These are phyloP conservation scores for Sporothrix protearum DNA, from an alignment of 2,329 filamentous ascomycete genomes.

Conservation along the genomic window DNA sequence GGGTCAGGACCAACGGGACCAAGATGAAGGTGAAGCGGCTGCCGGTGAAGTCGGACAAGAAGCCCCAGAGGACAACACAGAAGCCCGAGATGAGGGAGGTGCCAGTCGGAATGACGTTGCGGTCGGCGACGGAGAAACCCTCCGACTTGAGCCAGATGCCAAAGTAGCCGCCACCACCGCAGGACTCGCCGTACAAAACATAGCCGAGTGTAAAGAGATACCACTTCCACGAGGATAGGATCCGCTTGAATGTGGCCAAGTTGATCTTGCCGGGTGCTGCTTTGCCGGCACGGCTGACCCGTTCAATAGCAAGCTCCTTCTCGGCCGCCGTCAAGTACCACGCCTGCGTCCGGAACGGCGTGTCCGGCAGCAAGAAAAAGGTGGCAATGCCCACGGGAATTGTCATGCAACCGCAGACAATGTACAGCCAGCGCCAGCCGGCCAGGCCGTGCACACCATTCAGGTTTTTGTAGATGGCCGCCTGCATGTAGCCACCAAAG, in stretches of 20 bases:
- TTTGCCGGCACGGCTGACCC: constrained; percentile 44
- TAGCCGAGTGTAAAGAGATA: constrained; percentile 10
- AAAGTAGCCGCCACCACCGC: constrained; percentile 31
- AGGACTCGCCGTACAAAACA: constrained; percentile 33
- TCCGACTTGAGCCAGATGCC: constrained; percentile 32
- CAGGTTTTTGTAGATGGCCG: constrained; percentile 37
- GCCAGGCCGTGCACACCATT: constrained; percentile 40
- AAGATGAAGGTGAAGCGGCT: constrained; percentile 29
- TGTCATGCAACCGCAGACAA: constrained; percentile 26
- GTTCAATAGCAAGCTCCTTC: constrained; percentile 42
- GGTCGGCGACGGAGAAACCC: constrained; percentile 30
- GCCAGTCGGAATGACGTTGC: constrained; percentile 30
- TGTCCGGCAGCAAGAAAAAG: constrained; percentile 27
- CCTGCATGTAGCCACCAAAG: constrained; percentile 38
- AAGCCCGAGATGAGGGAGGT: constrained; percentile 29
- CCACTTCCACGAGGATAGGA: constrained; percentile 16
- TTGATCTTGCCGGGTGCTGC: constrained; percentile 2
- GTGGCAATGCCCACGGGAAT: constrained; percentile 28
- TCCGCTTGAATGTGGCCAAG: constrained; percentile 1
- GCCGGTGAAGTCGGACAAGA: constrained; percentile 30
- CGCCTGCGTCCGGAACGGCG: constrained; percentile 11
- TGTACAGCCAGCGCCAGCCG: constrained; percentile 22
- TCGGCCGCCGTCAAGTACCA: constrained; percentile 40
- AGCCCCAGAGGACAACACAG: constrained; percentile 27
- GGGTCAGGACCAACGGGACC: constrained; percentile 30